Base-by-base conservation (phyloP, 768 basidiomycete genomes). In the Hygrophoropsis aurantiaca region DNA sequence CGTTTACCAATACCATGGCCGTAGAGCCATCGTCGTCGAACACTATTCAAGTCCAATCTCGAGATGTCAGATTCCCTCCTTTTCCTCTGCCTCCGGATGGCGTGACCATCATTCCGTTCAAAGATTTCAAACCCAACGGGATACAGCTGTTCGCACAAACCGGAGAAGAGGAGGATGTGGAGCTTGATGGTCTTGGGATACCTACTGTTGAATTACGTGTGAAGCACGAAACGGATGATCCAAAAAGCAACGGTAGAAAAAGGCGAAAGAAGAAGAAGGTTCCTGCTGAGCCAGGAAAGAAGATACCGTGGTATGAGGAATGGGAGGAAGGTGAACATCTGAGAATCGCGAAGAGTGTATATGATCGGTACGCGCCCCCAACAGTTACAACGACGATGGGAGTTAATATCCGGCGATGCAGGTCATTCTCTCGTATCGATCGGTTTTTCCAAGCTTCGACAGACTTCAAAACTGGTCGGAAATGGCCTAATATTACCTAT, bases 131-230 rank as follows among this genome's bases (percentile, higher is more conserved):
- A 54, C 77, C 82, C 5, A 57, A 60, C 37, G 85, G 85, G 7
- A 83, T 86, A 52, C 71, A 74, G 49, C 69, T 80, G 46, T 73
- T 74, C 46, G 61, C 68, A n/a, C 72, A 73, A 30, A 53, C 60
- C n/a, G 57, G 52, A 4, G 58, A 63, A 1, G 64, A 62, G 3
- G 71, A 74, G 9, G 79, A 75, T n/a, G 60, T 67, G 25, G 87
- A 91, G 64, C 65, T 79, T 41, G 89, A 92, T 58, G 79, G 75
- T 0, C 59, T 78, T 1, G 87, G 84, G 9, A 78, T 89, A 43
- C 81, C 82, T 0, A 90, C 90, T 11, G 67, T 90, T 19, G 58
- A 69, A 30, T 65, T 87, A 46, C 62, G 63, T 23, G 66, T 69
- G 26, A 77, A 73, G 42, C 88, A 90, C 55, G 51, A 59, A 1